Evolutionary conservation across 495 filamentous ascomycete genomes (phyloP), one percentile per base, ranked within the genome.

Genomic region (Penicillium riverlandense): DNA sequence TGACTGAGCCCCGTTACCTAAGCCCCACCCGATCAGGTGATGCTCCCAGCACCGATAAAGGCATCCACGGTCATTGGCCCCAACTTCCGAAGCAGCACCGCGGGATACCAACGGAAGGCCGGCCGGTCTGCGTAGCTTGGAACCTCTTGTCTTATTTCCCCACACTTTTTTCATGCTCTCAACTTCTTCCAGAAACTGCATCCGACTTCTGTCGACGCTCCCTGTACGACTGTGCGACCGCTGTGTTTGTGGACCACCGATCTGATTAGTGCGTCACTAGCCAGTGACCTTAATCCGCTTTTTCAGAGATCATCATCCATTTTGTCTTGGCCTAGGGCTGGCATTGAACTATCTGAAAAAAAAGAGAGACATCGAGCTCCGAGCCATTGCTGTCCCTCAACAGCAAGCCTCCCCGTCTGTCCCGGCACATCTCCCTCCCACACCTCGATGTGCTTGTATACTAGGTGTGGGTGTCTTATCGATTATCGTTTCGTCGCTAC

Each of bases 401-500:
- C 44, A 50, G 51, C 49, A 38, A 41, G 45, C 43, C 31, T 27
- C 22, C 44, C 29, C 38, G 36, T 44, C 16, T 35, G 54, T 33
- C 40, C 35, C 45, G 54, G 53, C 53, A 54, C 54, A 54, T 54
- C 55, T 57, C 51, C 55, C 48, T 60, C 53, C 54, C 65, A 58
- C 49, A 63, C 65, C 58, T 68, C 65, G 66, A 70, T 68, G 66
- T 61, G 54, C 55, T 55, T 57, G 59, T 68, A 57, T 53, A 61
- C 57, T 55, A 62, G 53, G 53, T 63, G 57, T 59, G 61, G 62
- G 51, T 65, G 59, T 52, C 54, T 70, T 41, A 53, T 65, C 45
- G 67, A 70, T 56, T 70, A 67, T 67, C 67, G 65, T 47, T 70
- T 67, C 37, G 35, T 65, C 28, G 59, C 63, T 37, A 68, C 64